Conservation (phyloP, 306 rosid genomes). For the Canavalia ensiformis region DNA sequence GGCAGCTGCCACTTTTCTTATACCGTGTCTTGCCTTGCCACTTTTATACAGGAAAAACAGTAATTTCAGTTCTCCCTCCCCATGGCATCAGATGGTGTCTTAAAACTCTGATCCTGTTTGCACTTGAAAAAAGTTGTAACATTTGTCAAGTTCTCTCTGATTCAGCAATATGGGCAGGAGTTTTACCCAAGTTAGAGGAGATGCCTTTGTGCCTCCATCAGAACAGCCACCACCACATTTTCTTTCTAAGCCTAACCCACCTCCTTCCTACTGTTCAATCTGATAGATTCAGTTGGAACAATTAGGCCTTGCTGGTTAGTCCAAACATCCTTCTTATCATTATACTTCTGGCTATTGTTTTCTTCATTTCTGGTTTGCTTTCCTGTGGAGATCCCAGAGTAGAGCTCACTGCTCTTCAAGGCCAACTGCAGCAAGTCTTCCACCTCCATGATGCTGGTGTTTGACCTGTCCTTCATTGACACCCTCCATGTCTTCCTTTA, state of each 20-base stretch:
- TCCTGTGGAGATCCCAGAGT: slow-evolving; percentile 67
- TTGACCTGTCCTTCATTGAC: slow-evolving; percentile 92
- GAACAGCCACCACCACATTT: slow-evolving; percentile 50
- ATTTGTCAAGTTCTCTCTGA: slow-evolving; percentile 40
- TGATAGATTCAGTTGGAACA: slow-evolving; percentile 57
- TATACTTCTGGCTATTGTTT: slow-evolving; percentile 79
- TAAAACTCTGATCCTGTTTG: not conserved
- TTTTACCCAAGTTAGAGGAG: slow-evolving; percentile 43
- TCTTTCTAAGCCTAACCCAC: slow-evolving; percentile 53
- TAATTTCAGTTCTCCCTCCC: no score
- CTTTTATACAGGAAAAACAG: no score
- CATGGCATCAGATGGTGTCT: not conserved
- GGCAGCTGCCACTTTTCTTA: no score
- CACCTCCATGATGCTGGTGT: slow-evolving; percentile 95
- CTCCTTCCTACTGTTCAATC: slow-evolving; percentile 52
- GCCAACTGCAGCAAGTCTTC: slow-evolving; percentile 92
- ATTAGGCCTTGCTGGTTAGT: slow-evolving; percentile 63
- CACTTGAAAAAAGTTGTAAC: slow-evolving; percentile 53
- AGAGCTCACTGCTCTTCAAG: slow-evolving; percentile 84
- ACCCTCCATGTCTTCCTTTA: slow-evolving; percentile 84
- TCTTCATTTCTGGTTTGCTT: slow-evolving; percentile 95
- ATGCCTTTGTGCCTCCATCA: slow-evolving; percentile 48
- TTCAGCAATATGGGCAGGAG: slow-evolving; percentile 51
- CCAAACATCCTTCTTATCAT: slow-evolving; percentile 81
- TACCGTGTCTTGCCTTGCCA: no score